Percentiles rank a stretch among this genome's conserved stretches.
phyloP scores from a whole-genome alignment of 2,329 filamentous ascomycete species.

The Pseudovirgaria hyperparasitica region DNA sequence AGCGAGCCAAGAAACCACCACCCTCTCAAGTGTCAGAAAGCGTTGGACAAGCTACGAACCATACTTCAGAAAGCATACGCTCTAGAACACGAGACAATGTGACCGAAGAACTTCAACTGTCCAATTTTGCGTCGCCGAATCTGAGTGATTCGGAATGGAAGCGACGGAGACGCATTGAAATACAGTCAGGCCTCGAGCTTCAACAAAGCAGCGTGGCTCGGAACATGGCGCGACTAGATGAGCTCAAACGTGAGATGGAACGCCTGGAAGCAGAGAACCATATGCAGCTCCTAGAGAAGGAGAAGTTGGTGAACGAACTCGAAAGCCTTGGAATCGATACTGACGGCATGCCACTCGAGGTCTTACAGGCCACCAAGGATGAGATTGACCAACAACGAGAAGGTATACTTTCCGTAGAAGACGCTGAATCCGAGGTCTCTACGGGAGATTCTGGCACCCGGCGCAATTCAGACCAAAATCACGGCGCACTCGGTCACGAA shows the following conservation, averaged over 20 bases:
- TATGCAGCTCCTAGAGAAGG: slow-evolving; percentile 28
- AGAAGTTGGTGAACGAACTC: slow-evolving; percentile 35
- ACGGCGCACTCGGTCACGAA: no score
- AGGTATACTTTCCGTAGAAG: slow-evolving; percentile 1
- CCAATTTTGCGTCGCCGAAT: no score
- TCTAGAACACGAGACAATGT: no score
- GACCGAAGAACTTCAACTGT: no score
- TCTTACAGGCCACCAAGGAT: slow-evolving; percentile 29
- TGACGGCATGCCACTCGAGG: slow-evolving; percentile 31
- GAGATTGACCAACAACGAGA: slow-evolving; percentile 20
- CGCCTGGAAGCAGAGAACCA: slow-evolving; percentile 24
- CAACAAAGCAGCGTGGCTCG: slow-evolving; percentile 32
- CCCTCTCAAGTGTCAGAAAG: neutral
- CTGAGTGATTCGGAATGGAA: slow-evolving; percentile 24
- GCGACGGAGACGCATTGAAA: slow-evolving; percentile 31
- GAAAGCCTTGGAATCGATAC: slow-evolving; percentile 35
- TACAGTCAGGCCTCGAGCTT: slow-evolving; percentile 34
- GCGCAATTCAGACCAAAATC: no score
- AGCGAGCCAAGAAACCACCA: slow-evolving; percentile 4
- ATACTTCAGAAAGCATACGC: no score
- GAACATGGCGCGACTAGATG: slow-evolving; percentile 25
- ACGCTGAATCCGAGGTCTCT: no score
- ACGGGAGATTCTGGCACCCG: no score
- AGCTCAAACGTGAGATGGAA: slow-evolving; percentile 32
- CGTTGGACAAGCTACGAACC: neutral